Evolutionary conservation across 345 rosid species (phyloP).

Genomic region (Punica granatum): DNA sequence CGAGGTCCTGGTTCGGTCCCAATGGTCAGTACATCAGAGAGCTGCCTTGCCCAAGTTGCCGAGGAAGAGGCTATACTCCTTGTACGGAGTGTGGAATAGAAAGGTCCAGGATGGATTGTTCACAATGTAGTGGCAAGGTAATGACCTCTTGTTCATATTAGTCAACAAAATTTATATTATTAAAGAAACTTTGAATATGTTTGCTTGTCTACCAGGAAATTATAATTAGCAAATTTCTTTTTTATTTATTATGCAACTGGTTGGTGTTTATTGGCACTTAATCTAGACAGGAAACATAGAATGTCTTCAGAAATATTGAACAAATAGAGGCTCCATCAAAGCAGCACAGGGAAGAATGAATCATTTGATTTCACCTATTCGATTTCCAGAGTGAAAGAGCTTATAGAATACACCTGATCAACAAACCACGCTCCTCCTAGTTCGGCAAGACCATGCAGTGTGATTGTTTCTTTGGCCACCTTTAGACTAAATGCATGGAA

Average conservation of each 20-base stretch:
- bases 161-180: neutral
- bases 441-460: too few relatives aligned
- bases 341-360: too few relatives aligned
- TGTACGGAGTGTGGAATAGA: constrained; percentile 83
- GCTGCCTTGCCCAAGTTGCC: constrained; percentile 90
- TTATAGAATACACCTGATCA: too few relatives aligned
- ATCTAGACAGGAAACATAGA: neutral
- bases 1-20: constrained; percentile 94
- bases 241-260: neutral
- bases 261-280: neutral
- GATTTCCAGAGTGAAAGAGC: too few relatives aligned
- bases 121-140: constrained; percentile 82
- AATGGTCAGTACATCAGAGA: constrained; percentile 86
- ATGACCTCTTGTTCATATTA: neutral
- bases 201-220: neutral
- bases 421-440: too few relatives aligned
- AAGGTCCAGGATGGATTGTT: constrained; percentile 59
- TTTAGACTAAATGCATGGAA: neutral
- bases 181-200: neutral
- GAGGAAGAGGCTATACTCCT: constrained; percentile 90
- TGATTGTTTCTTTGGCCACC: neutral
- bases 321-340: neutral
- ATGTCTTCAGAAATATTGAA: neutral
- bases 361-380: too few relatives aligned
- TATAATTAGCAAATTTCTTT: neutral